Conservation (phyloP, 2,329 filamentous ascomycete genomes). For the Didymella segeticola region DNA sequence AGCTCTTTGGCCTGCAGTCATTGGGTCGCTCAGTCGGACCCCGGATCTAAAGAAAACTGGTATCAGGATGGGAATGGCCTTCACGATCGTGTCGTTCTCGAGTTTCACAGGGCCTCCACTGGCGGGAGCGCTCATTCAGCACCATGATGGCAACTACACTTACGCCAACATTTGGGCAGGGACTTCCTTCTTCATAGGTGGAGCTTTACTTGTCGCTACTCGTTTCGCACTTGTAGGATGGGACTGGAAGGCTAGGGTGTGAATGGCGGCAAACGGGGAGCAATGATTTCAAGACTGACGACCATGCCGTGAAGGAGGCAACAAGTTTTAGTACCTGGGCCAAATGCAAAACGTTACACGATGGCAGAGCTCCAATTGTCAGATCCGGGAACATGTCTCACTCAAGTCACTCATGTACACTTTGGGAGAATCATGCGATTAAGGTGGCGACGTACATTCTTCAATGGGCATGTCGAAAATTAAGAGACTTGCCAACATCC, state of each 20-base stretch:
- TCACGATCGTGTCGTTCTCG: conserved; percentile 46
- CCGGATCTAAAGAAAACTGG: conserved; percentile 44
- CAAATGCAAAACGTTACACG: too few relatives aligned
- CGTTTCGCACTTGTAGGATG: conserved; percentile 38
- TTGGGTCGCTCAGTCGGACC: conserved; percentile 41
- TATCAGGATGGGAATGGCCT: conserved; percentile 47
- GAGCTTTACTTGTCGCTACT: conserved; percentile 33
- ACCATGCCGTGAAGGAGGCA: too few relatives aligned
- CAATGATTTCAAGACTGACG: too few relatives aligned
- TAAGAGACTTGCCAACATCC: too few relatives aligned
- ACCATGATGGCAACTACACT: conserved; percentile 36
- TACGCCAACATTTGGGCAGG: conserved; percentile 49
- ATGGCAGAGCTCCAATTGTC: too few relatives aligned
- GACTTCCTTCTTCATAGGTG: conserved; percentile 39
- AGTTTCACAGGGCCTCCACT: conserved; percentile 45
- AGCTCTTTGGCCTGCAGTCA: conserved; percentile 38
- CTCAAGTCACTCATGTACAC: too few relatives aligned
- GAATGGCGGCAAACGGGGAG: too few relatives aligned
- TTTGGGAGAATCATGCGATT: too few relatives aligned
- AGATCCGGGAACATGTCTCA: too few relatives aligned
- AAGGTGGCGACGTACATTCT: too few relatives aligned
- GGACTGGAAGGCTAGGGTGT: conserved; percentile 38
- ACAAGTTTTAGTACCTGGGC: too few relatives aligned
- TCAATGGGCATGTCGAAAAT: too few relatives aligned
- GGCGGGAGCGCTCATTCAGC: conserved; percentile 45